Evolutionary conservation across 495 filamentous ascomycete species (phyloP).

Genomic region (Durotheca rogersii): DNA sequence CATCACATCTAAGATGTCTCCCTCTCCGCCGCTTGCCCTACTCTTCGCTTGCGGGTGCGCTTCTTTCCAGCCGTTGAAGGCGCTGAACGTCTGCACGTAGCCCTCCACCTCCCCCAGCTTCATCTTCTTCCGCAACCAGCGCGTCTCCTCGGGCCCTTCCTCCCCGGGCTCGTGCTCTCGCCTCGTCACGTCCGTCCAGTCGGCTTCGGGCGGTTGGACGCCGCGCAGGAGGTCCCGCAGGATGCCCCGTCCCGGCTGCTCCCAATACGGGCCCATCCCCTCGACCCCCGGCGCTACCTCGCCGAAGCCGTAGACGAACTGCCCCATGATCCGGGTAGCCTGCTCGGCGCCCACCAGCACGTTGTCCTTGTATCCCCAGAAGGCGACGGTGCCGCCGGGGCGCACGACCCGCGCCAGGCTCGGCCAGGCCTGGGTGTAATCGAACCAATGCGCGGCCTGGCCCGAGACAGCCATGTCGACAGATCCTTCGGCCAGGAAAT

Average conservation of each 20-base stretch:
- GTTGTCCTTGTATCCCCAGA: conserved; percentile 65
- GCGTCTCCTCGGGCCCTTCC: conserved; percentile 45
- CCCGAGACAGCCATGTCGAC: conserved; percentile 61
- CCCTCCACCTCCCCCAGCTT: conserved; percentile 55
- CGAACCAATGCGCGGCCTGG: conserved; percentile 68
- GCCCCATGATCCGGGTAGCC: conserved; percentile 50
- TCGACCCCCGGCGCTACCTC: conserved; percentile 46
- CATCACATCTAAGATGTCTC: conserved; percentile 58
- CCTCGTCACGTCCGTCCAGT: conserved; percentile 54
- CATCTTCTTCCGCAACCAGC: conserved; percentile 54
- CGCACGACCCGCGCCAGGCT: conserved; percentile 56
- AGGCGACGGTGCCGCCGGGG: conserved; percentile 56
- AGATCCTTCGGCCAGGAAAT: conserved; percentile 46
- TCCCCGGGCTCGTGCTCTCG: conserved; percentile 58
- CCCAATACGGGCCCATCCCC: conserved; percentile 60
- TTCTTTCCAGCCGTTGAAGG: conserved; percentile 56
- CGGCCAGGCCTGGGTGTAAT: conserved; percentile 53
- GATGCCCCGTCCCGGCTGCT: conserved; percentile 57
- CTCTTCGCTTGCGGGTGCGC: conserved; percentile 47
- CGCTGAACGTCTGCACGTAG: conserved; percentile 59
- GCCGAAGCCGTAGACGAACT: conserved; percentile 48
- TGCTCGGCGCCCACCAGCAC: conserved; percentile 50
- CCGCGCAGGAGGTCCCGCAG: conserved; percentile 49
- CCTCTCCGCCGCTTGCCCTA: conserved; percentile 49
- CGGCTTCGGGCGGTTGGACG: conserved; percentile 48